Evolutionary conservation across 2,329 filamentous ascomycete genomes (phyloP), one percentile per base, ranked within the genome.

Genomic region (Cryphonectria japonica): DNA sequence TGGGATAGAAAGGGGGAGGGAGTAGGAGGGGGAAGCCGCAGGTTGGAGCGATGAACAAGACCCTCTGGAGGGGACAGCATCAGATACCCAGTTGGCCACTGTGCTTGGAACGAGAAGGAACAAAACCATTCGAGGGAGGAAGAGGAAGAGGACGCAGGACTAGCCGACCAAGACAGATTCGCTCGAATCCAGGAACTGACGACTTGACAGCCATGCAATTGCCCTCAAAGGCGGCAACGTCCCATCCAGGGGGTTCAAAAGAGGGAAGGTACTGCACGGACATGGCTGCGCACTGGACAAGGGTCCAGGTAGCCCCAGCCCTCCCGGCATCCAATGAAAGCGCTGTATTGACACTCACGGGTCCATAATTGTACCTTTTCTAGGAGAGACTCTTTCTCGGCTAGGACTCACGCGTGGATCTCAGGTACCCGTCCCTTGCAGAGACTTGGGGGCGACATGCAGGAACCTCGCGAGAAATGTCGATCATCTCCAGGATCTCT

Each of bases 391-490:
- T 65, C 63, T n/a, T 19, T 13, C 43, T 65, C 63, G 63, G 39
- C 63, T 65, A 16, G 39, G 43, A 32, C 19, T 52, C 63, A 65
- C 41, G 43, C 39, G 41, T 65, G 63, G 63, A 26, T 26, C 41
- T 26, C n/a, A n/a, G 26, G 63, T 46, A 65, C 43, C 29, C 26
- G 63, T 65, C 16, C 63, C 63, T 65, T 65, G 63, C 63, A 65
- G 63, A 6, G 22, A 64, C 37, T 26, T 64, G n/a, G 37, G 54
- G n/a, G 61, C 26, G 61, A 65, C 63, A 43, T 65, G 63, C 63
- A 65, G 63, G 63, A 50, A 50, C 63, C 63, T 65, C 37, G 41
- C 29, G 37, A 16, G 41, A 34, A 16, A n/a, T 22, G 63, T 65
- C 41, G 63, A 65, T 65, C 43, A 52, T 52, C 41, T 50, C 39